Conservation (phyloP, 2,329 filamentous ascomycete species). For the Nemania diffusa region DNA sequence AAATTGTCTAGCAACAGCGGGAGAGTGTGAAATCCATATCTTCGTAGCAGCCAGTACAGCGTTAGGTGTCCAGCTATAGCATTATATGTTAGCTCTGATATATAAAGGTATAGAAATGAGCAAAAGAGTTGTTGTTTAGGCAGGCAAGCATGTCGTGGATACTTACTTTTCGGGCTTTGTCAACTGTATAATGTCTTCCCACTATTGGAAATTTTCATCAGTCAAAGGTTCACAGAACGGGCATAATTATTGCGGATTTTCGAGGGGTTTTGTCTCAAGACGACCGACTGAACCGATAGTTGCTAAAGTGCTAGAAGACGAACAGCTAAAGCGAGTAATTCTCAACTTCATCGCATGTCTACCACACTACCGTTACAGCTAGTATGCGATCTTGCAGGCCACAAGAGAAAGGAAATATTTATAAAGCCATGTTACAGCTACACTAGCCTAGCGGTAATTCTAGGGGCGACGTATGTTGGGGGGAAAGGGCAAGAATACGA, state of each 20-base stretch:
- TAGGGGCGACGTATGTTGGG: neutral
- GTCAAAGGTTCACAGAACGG: slow-evolving; percentile 11
- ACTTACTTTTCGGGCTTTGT: slow-evolving; percentile 74
- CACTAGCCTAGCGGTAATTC: neutral
- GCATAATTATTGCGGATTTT: neutral
- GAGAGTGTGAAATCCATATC: slow-evolving; percentile 89
- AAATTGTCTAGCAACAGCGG: slow-evolving; percentile 82
- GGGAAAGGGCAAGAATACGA: neutral
- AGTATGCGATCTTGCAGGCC: too few species aligned
- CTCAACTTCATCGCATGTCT: neutral
- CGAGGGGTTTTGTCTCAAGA: neutral
- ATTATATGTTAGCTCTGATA: slow-evolving; percentile 12
- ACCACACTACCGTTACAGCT: neutral
- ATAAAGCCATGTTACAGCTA: neutral
- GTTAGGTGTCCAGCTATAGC: slow-evolving; percentile 70
- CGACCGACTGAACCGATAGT: neutral
- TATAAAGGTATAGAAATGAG: neutral
- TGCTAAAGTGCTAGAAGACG: neutral
- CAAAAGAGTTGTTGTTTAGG: too few species aligned
- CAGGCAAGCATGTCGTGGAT: too few species aligned
- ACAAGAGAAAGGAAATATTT: neutral
- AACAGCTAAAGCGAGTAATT: too few species aligned
- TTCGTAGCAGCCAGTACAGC: slow-evolving; percentile 88
- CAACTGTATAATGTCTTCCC: slow-evolving; percentile 86
- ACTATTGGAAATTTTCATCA: slow-evolving; percentile 52